phyloP scores from a whole-genome alignment of 1,139 yeast genomes.

The Arxiozyma telluris region DNA sequence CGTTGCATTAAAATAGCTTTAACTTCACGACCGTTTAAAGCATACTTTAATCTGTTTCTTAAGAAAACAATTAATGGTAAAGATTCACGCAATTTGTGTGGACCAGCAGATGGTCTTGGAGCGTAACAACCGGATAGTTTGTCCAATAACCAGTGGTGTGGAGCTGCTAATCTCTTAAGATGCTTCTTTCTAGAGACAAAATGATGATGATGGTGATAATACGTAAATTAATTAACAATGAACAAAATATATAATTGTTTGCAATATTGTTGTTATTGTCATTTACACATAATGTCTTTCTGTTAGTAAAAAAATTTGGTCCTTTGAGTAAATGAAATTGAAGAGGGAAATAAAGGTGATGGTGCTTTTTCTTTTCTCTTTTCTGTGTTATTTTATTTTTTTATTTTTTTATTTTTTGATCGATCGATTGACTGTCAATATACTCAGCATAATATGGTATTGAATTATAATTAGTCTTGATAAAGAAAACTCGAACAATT shows the following conservation, averaged over 20 bases:
- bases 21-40: constrained; percentile 98
- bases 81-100: constrained; percentile 99
- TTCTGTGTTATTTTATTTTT: too few relatives aligned
- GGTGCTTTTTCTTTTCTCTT: too few relatives aligned
- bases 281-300: too few relatives aligned
- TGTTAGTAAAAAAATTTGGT: background rate
- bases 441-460: too few relatives aligned
- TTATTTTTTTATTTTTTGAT: too few relatives aligned
- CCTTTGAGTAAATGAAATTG: background rate
- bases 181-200: constrained; percentile 58
- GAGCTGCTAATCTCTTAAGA: constrained; percentile 97
- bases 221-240: too few relatives aligned
- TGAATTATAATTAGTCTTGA: too few relatives aligned
- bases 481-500: too few relatives aligned
- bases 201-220: background rate
- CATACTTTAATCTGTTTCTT: constrained; percentile 99
- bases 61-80: constrained; percentile 95
- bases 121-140: constrained; percentile 99
- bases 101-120: constrained; percentile 99
- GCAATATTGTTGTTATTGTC: background rate
- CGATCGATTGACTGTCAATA: too few relatives aligned
- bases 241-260: too few relatives aligned
- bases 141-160: constrained; percentile 99
- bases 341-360: background rate
- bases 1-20: constrained; percentile 99